These are phyloP conservation scores for Pisolithus tinctorius DNA, from an alignment of 768 basidiomycete genomes.

Conservation along the genomic window DNA sequence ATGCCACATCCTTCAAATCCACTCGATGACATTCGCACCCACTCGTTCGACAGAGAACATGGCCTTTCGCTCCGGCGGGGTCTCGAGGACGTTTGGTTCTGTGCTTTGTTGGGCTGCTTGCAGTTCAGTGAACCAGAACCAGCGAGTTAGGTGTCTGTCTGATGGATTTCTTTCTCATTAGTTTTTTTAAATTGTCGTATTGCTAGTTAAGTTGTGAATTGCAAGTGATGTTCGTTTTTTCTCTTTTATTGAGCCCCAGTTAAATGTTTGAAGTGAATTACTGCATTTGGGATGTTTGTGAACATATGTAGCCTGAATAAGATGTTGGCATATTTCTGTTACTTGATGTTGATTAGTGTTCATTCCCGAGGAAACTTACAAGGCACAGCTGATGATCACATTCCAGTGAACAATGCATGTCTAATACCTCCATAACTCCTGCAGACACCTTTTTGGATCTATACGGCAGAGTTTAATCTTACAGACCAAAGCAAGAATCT, in stretches of 20 bases:
- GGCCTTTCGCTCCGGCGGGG: constrained; percentile 26
- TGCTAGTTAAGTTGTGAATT: background rate
- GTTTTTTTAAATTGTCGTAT: background rate
- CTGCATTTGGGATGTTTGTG: too few species aligned
- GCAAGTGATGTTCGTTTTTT: too few species aligned
- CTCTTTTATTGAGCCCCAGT: too few species aligned
- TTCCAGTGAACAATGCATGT: too few species aligned
- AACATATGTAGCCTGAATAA: too few species aligned
- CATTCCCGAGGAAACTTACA: too few species aligned
- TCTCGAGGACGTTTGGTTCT: constrained; percentile 63
- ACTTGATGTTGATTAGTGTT: too few species aligned
- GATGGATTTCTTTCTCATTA: constrained; percentile 39
- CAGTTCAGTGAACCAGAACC: constrained; percentile 26
- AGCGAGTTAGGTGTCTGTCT: constrained; percentile 59
- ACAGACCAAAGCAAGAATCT: background rate
- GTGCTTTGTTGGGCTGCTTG: constrained; percentile 22
- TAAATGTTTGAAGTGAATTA: too few species aligned
- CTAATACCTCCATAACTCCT: too few species aligned
- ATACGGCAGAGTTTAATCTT: background rate
- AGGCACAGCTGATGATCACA: too few species aligned
- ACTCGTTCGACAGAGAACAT: constrained; percentile 67
- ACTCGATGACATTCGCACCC: constrained; percentile 62
- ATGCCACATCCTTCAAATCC: constrained; percentile 68
- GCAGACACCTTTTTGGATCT: background rate
- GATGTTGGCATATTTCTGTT: too few species aligned